phyloP scores from a whole-genome alignment of 495 filamentous ascomycete genomes.

The Penicillium bialowiezense region DNA sequence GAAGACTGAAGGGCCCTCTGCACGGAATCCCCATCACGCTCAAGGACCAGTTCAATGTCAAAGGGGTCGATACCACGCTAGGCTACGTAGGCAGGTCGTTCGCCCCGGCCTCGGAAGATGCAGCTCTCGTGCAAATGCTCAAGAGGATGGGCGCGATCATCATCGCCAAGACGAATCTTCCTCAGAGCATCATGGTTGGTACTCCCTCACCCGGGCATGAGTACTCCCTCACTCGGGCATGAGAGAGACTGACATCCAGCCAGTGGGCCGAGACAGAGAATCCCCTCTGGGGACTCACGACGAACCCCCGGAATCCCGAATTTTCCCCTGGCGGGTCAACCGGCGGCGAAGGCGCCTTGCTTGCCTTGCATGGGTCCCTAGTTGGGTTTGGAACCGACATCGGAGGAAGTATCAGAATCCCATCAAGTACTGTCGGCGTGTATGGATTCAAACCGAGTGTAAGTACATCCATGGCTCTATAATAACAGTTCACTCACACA shows the following conservation, averaged over 20 bases:
- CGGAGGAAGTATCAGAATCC: constrained; percentile 60
- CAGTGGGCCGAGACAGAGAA: constrained; percentile 55
- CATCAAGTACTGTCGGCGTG: constrained; percentile 50
- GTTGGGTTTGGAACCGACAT: constrained; percentile 65
- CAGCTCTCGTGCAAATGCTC: constrained; percentile 45
- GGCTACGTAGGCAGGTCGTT: constrained; percentile 56
- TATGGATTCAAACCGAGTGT: constrained; percentile 57
- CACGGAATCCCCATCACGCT: constrained; percentile 64
- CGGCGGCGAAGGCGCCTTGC: constrained; percentile 61
- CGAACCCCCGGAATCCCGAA: constrained; percentile 45
- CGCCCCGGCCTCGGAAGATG: constrained; percentile 48
- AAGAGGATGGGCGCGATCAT: constrained; percentile 51
- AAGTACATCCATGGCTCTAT: constrained; percentile 16
- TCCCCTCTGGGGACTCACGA: constrained; percentile 52
- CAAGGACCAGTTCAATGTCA: constrained; percentile 67
- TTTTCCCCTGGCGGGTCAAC: constrained; percentile 58
- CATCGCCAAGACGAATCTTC: constrained; percentile 59
- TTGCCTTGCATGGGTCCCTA: constrained; percentile 58
- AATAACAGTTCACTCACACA: background rate
- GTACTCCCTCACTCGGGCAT: no score
- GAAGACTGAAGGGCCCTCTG: constrained; percentile 53
- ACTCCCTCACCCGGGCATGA: no score
- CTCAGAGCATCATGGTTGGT: constrained; percentile 51
- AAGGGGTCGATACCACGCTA: constrained; percentile 55
- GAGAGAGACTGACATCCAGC: background rate